Conservation (phyloP, 1,284 basidiomycete genomes). For the Pterula multifida region DNA sequence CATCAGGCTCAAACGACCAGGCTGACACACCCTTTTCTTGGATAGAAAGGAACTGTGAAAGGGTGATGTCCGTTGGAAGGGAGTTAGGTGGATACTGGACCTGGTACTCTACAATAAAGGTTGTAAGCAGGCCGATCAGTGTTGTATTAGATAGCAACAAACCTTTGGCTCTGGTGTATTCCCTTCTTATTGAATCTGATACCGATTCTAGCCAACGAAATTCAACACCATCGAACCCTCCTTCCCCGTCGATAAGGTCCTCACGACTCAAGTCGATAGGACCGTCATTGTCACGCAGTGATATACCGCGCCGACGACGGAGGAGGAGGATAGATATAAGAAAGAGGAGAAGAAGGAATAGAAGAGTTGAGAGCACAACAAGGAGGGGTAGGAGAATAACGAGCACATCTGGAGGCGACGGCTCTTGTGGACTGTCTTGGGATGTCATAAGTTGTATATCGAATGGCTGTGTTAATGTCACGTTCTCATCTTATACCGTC, state of each 20-base stretch:
- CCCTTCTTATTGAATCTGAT: constrained; percentile 52
- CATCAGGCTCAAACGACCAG: constrained; percentile 96
- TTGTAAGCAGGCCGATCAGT: neutral
- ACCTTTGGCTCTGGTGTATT: constrained; percentile 87
- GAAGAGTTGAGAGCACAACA: constrained; percentile 84
- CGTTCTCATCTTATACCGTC: neutral
- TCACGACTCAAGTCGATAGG: constrained; percentile 90
- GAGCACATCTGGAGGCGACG: constrained; percentile 38
- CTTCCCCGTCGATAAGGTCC: constrained; percentile 81
- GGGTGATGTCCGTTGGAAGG: constrained; percentile 87
- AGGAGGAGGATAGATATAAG: constrained; percentile 80
- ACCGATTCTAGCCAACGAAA: constrained; percentile 86
- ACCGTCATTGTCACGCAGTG: constrained; percentile 80
- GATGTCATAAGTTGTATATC: neutral
- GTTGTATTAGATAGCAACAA: constrained; percentile 16
- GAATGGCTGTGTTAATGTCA: neutral
- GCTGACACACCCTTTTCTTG: constrained; percentile 97
- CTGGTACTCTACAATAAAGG: constrained; percentile 60
- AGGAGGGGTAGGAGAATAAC: constrained; percentile 83
- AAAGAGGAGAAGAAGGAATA: constrained; percentile 86
- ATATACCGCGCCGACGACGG: constrained; percentile 68
- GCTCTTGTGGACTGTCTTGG: constrained; percentile 1
- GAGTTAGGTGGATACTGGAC: constrained; percentile 88
- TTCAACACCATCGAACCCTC: constrained; percentile 86
- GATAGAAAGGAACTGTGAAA: constrained; percentile 93